phyloP scores from a whole-genome alignment of 371 early-diverging fungal species.

The Mucor indicus region DNA sequence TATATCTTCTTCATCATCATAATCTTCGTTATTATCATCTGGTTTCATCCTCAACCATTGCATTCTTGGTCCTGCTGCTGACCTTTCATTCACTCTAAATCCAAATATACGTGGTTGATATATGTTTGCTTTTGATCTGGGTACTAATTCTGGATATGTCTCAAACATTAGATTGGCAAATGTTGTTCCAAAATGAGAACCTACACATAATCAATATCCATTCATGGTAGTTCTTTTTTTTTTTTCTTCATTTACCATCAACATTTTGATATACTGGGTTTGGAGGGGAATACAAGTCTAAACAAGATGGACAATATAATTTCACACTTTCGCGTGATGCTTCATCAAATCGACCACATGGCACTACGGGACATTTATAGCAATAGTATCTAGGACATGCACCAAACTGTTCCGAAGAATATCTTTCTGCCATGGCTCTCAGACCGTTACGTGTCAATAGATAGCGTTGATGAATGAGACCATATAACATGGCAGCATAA shows the following conservation, averaged over 20 bases:
- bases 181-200: conserved; percentile 95
- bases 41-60: conserved; percentile 74
- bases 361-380: conserved; percentile 69
- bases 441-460: conserved; percentile 78
- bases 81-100: conserved; percentile 68
- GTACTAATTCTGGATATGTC: conserved; percentile 75
- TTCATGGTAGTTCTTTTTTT: background rate
- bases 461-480: conserved; percentile 82
- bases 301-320: conserved; percentile 83
- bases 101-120: conserved; percentile 86
- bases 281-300: conserved; percentile 85
- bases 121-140: conserved; percentile 48
- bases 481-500: conserved; percentile 68
- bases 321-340: conserved; percentile 62
- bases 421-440: conserved; percentile 72
- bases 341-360: conserved; percentile 82
- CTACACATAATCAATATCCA: conserved; percentile 26
- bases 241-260: conserved; percentile 62
- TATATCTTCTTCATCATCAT: conserved; percentile 29
- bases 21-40: conserved; percentile 25
- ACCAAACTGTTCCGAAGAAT: conserved; percentile 80
- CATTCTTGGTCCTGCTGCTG: conserved; percentile 70
- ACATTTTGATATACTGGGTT: conserved; percentile 68
- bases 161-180: conserved; percentile 92
- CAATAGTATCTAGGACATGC: conserved; percentile 83